Evolutionary conservation across 140 eudicot species (phyloP), one percentile per base, ranked within the genome.

Genomic region (Oenanthe javanica): DNA sequence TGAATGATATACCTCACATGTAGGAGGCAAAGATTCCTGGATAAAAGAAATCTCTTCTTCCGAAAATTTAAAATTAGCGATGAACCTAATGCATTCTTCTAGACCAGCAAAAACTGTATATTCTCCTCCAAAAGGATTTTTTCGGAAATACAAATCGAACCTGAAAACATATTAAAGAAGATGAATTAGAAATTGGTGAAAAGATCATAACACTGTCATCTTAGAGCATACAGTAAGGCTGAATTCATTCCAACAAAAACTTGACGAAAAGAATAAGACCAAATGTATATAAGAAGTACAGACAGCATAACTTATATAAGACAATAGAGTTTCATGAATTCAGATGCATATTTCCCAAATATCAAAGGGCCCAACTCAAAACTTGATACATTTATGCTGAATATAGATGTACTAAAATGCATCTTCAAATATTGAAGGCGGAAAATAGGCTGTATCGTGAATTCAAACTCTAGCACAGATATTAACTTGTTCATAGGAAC

Each of bases 51-150:
- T 95, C 25, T 95, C 96, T 47, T 92, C 99, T 78, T 88, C 92
- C 5, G 93, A 83, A 79, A 95, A 87, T 49, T 78, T 90, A 85
- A 89, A 95, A 81, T 93, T 91, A 61, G 99, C 97, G 84, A 93
- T 88, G 84, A 90, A 88, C 84, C 92, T 89, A 80, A 95, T 91
- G 91, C 99, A 95, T 81, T 95, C 99, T 83, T 95, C 97, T 11
- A 95, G 80, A 79, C 99, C 99, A 71, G 99, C 97, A 89, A 95
- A 95, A 36, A 95, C 86, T 3, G 99, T 95, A 76, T 90, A 95
- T 82, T 95, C 98, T n/a, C 98, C 98, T 11, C 94, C 96, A 90
- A 94, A 94, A 9, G 98, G 98, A 70, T 91, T 94, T 86, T 86
- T 92, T 69, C 97, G 87, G 79, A 92, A 95, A 87, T 89, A 95